Evolutionary conservation across 2,329 filamentous ascomycete genomes (phyloP), one percentile per base, ranked within the genome.

Genomic region (Botrytis aclada): DNA sequence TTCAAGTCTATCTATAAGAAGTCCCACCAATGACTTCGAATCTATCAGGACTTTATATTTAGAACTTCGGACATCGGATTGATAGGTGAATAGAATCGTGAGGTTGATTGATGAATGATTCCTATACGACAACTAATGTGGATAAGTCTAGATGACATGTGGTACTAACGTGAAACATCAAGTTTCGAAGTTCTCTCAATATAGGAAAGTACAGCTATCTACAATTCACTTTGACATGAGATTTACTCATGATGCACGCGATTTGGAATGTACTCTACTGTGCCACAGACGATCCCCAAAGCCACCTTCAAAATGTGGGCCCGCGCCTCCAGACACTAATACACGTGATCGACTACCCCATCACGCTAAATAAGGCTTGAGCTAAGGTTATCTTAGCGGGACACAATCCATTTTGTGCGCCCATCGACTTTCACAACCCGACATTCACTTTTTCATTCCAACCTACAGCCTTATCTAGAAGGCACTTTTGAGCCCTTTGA

Each of bases 301-400:
- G 51, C 51, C 51, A 56, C n/a, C n/a, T 56, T 56, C 14, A 0
- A 16, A n/a, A 18, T 61, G 14, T 37, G 51, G 34, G 12, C 9
- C 25, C 7, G 14, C 10, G 34, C 25, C 25, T 18, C 37, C 18
- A 12, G 22, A 29, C 60, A 14, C 60, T 41, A 41, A 25, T 14
- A 16, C 65, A 69, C 65, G 65, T 69, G 65, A 69, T n/a, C 20
- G 37, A 16, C 7, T 41, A 32, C 65, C 65, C n/a, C 65, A 29
- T 67, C 22, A 39, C 39, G 29, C 29, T 20, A 37, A 56, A 41
- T 18, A 37, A 54, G 63, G 62, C 41, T 54, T 41, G 54, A 51
- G 65, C 34, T 56, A 67, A 41, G 65, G 34, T 25, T 69, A 69
- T 69, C 64, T 54, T 67, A 22, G 34, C 47, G 47, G 47, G 34